A percentile compares a stretch with the other conserved stretches of the same genome.
phyloP scores from a whole-genome alignment of 1,284 basidiomycete genomes.

The Ustilago shanxiensis region DNA sequence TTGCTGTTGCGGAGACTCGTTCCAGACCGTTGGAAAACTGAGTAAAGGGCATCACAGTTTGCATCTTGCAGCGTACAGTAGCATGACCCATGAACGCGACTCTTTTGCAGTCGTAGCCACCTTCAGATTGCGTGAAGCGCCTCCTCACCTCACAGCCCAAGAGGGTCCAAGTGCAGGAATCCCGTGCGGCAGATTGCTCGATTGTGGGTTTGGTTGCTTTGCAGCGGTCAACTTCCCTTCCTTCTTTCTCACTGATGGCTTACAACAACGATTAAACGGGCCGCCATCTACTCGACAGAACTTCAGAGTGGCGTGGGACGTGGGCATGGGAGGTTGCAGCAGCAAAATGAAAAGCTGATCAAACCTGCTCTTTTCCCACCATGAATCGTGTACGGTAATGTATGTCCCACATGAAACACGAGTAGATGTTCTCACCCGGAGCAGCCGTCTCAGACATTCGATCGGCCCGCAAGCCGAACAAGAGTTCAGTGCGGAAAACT shows the following conservation, averaged over 20 bases:
- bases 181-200: background rate
- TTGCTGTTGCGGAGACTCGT: background rate
- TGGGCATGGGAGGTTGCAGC: background rate
- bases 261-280: too few relatives aligned
- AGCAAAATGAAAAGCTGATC: background rate
- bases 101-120: background rate
- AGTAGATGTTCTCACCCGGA: constrained; percentile 2
- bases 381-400: background rate
- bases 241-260: background rate
- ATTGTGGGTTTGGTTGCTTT: background rate
- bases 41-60: background rate
- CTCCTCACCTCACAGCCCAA: too few relatives aligned
- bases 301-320: background rate
- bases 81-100: background rate
- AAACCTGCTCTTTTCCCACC: too few relatives aligned
- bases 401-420: background rate
- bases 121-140: background rate
- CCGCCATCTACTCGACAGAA: background rate
- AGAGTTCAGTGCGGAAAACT: too few relatives aligned
- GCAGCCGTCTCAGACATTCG: background rate
- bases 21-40: background rate
- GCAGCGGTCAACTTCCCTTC: background rate
- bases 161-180: too few relatives aligned
- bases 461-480: background rate
- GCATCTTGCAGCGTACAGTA: background rate